A percentile compares a stretch with the other conserved stretches of the same genome.
These are phyloP conservation scores for Coemansia sp. DNA, from an alignment of 192 early-diverging fungal species.

Conservation along the genomic window DNA sequence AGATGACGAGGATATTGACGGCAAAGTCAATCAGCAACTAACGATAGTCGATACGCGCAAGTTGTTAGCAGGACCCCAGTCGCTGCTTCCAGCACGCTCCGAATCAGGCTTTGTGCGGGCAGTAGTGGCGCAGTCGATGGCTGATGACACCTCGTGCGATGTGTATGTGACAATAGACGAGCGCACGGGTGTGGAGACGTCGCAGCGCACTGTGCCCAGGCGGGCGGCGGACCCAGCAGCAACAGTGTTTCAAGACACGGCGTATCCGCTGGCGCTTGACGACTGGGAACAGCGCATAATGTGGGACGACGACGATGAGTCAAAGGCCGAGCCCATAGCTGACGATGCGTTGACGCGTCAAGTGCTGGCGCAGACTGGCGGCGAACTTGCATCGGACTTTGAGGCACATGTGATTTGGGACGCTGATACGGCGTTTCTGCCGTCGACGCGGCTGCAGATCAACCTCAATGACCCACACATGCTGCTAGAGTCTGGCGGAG, in stretches of 20 bases:
- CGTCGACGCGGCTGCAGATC: slow-evolving; percentile 62
- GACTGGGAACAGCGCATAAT: slow-evolving; percentile 83
- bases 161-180: slow-evolving; percentile 39
- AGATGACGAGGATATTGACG: slow-evolving; percentile 1
- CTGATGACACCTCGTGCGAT: slow-evolving; percentile 30
- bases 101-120: slow-evolving; percentile 19
- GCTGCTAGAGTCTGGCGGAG: slow-evolving; percentile 63
- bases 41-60: slow-evolving; percentile 37
- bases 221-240: slow-evolving; percentile 30
- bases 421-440: slow-evolving; percentile 57
- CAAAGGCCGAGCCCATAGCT: background rate
- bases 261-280: slow-evolving; percentile 74
- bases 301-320: slow-evolving; percentile 62
- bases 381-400: no score
- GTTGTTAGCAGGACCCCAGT: slow-evolving; percentile 17
- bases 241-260: slow-evolving; percentile 54
- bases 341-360: slow-evolving; percentile 13
- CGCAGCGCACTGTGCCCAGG: slow-evolving; percentile 30
- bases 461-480: slow-evolving; percentile 79
- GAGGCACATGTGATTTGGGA: slow-evolving; percentile 35
- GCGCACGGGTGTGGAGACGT: slow-evolving; percentile 28
- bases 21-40: slow-evolving; percentile 4
- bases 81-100: slow-evolving; percentile 7
- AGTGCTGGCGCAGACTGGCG: background rate
- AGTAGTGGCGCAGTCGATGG: slow-evolving; percentile 39